phyloP scores from a whole-genome alignment of 306 rosid genomes.

The Vigna angularis region DNA sequence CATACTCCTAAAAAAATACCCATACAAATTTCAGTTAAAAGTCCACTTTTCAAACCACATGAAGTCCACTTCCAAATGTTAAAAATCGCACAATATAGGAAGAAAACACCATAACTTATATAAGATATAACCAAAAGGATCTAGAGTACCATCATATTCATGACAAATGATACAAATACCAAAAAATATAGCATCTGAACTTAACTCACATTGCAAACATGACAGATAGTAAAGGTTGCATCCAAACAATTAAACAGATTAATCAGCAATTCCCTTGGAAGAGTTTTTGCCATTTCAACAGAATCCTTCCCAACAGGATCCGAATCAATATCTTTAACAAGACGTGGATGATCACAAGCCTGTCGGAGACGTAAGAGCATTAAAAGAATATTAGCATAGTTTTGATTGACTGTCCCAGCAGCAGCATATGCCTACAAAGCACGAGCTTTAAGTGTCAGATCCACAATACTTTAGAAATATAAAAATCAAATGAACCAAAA shows the following conservation, averaged over 20 bases:
- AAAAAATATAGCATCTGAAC: slow-evolving; percentile 20
- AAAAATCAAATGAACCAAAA: slow-evolving; percentile 14
- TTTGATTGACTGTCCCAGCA: slow-evolving; percentile 97
- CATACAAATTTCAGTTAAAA: not conserved
- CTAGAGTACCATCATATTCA: not conserved
- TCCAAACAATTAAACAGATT: slow-evolving; percentile 72
- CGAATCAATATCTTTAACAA: slow-evolving; percentile 78
- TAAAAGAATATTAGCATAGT: slow-evolving; percentile 94
- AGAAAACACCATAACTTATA: slow-evolving; percentile 3
- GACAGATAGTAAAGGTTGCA: slow-evolving; percentile 67
- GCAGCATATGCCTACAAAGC: slow-evolving; percentile 95
- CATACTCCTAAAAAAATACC: slow-evolving; percentile 4
- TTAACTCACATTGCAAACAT: slow-evolving; percentile 79
- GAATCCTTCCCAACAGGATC: slow-evolving; percentile 76
- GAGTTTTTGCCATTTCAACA: slow-evolving; percentile 71
- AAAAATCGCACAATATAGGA: slow-evolving; percentile 40
- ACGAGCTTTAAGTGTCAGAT: slow-evolving; percentile 41
- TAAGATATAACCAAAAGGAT: slow-evolving; percentile 28
- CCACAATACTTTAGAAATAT: slow-evolving; percentile 27
- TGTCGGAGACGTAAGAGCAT: slow-evolving; percentile 99
- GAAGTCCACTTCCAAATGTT: slow-evolving; percentile 13
- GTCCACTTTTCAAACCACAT: not conserved
- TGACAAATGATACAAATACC: no score
- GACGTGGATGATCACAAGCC: slow-evolving; percentile 97
- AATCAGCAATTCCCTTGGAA: slow-evolving; percentile 74